Conservation (phyloP, 1,284 basidiomycete genomes). For the Albatrellus sp. region DNA sequence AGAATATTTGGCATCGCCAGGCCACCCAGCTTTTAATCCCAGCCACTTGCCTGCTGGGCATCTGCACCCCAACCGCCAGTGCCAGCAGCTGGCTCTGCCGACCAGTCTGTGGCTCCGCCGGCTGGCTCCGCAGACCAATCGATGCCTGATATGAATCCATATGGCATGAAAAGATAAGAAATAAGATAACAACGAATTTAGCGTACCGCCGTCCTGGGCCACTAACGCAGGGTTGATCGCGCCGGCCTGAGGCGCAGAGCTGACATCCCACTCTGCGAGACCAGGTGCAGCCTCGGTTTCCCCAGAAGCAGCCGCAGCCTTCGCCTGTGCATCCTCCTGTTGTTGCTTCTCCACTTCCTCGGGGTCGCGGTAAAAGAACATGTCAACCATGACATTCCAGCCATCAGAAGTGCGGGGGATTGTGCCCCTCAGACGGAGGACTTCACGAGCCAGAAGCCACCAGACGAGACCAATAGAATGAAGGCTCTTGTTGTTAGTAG, state of each 20-base stretch:
- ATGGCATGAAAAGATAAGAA: slow-evolving; percentile 2
- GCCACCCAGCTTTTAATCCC: slow-evolving; percentile 38
- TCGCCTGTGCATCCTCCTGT: slow-evolving; percentile 82
- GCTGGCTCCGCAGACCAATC: slow-evolving; percentile 75
- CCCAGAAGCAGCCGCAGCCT: slow-evolving; percentile 49
- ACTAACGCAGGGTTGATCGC: slow-evolving; percentile 72
- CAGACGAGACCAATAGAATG: slow-evolving; percentile 97
- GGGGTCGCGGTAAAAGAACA: slow-evolving; percentile 99
- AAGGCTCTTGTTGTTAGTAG: slow-evolving; percentile 98
- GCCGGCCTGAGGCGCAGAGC: slow-evolving; percentile 53
- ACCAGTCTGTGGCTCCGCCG: slow-evolving; percentile 63
- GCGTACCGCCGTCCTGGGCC: slow-evolving; percentile 43
- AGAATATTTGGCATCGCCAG: slow-evolving; percentile 11
- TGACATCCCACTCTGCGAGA: slow-evolving; percentile 68
- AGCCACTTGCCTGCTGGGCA: slow-evolving; percentile 28
- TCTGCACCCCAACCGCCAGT: slow-evolving; percentile 48
- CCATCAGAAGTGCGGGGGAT: slow-evolving; percentile 83
- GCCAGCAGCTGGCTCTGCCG: slow-evolving; percentile 54
- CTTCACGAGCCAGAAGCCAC: slow-evolving; percentile 98
- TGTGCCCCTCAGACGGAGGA: slow-evolving; percentile 89
- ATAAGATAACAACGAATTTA: slow-evolving; percentile 20
- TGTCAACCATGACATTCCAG: slow-evolving; percentile 98
- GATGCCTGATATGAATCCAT: slow-evolving; percentile 37
- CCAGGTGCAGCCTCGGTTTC: slow-evolving; percentile 39
- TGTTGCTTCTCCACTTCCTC: slow-evolving; percentile 98